phyloP scores from a whole-genome alignment of 179 eudicot genomes.

The Pouteria campechiana region DNA sequence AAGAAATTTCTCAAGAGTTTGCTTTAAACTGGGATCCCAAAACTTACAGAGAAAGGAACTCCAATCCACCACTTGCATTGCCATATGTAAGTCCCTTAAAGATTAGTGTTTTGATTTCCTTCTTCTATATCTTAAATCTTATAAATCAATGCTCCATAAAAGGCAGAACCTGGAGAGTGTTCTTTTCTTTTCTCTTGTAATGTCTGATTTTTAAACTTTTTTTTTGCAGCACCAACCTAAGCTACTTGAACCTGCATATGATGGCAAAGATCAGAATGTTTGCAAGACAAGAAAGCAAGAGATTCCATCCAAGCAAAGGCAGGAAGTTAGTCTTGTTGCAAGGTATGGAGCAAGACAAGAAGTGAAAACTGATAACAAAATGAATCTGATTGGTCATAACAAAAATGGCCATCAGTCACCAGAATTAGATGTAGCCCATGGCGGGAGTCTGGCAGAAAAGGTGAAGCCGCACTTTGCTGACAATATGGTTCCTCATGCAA shows the following conservation, averaged over 20 bases:
- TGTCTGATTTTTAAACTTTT: background rate
- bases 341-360: background rate
- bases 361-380: background rate
- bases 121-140: background rate
- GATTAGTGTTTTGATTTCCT: background rate
- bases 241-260: conserved; percentile 1
- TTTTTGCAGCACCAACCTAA: conserved; percentile 6
- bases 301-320: background rate
- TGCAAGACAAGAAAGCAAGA: background rate
- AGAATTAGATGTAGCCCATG: no score
- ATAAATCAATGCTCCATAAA: background rate
- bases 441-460: no score
- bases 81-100: conserved; percentile 15
- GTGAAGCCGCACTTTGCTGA: no score
- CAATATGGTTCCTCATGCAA: no score
- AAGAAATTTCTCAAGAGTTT: conserved; percentile 50
- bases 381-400: background rate
- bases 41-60: conserved; percentile 44
- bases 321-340: background rate
- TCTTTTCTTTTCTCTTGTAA: background rate
- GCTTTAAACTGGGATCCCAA: conserved; percentile 49
- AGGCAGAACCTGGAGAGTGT: no score
- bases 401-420: no score
- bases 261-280: background rate
- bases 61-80: conserved; percentile 9